phyloP scores from a whole-genome alignment of 768 basidiomycete genomes.

The Boletellus emodensis region DNA sequence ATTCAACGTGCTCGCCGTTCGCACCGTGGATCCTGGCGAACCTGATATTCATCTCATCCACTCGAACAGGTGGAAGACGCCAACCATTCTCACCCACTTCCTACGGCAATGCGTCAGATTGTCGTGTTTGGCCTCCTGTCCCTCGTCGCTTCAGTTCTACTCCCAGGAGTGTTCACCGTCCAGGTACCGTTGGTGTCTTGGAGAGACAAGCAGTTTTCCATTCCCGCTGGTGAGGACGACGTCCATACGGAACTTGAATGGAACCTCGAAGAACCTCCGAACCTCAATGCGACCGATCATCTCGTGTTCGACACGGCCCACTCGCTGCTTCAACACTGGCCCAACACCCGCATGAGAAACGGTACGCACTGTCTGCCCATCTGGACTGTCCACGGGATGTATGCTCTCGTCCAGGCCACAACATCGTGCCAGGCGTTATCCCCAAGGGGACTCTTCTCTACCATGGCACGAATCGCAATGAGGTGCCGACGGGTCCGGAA shows the following conservation, averaged over 20 bases:
- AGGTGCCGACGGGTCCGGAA: slow-evolving; percentile 25
- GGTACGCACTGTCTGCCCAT: slow-evolving; percentile 12
- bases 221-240: not conserved
- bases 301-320: slow-evolving; percentile 28
- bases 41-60: too few relatives aligned
- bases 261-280: slow-evolving; percentile 19
- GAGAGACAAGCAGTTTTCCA: not conserved
- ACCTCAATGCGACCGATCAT: slow-evolving; percentile 30
- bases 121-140: too few relatives aligned
- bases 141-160: too few relatives aligned
- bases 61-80: too few relatives aligned
- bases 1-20: too few relatives aligned
- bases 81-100: too few relatives aligned
- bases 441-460: slow-evolving; percentile 32
- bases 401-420: slow-evolving; percentile 21
- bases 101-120: too few relatives aligned
- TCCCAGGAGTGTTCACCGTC: too few relatives aligned
- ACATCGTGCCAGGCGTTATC: slow-evolving; percentile 29
- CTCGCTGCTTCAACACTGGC: slow-evolving; percentile 34
- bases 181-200: too few relatives aligned
- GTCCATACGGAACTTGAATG: slow-evolving; percentile 9
- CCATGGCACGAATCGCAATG: slow-evolving; percentile 17
- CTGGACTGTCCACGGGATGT: not conserved
- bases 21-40: too few relatives aligned
- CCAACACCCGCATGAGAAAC: slow-evolving; percentile 37